Base-by-base conservation (phyloP, 768 basidiomycete species). In the Calocybe indica region DNA sequence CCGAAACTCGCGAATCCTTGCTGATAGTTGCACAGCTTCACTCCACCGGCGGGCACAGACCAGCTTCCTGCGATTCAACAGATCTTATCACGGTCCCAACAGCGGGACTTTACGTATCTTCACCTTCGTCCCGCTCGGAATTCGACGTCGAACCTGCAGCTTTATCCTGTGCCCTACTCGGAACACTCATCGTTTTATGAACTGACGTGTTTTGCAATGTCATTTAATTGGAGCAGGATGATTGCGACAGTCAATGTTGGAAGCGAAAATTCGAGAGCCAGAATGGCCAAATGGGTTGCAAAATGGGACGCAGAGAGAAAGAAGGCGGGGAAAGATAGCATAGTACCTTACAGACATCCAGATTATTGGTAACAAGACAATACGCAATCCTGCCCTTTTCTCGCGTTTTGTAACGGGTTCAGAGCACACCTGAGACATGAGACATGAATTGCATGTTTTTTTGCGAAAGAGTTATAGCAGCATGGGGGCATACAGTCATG, bases 101-200 rank as follows among this genome's bases (percentile, higher is more conserved):
- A 78, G 46, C 74, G 75, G 51, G 70, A 74, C 12, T 98, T 90
- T 68, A 83, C 83, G 3, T 75, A 80, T 46, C 67, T 80, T 14
- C 76, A 87, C 60, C 72, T 95, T 11, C 78, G 74, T 37, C 77
- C 82, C 14, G 79, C 76, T 57, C 77, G 80, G 38, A 88, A 88
- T 50, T 89, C 91, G 8, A 85, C 84, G 11, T 54, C 79, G 11
- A 65, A 70, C 31, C 63, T 88, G 39, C 85, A 85, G 66, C 69
- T 96, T 37, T 91, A 84, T 58, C 87, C 89, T 45, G 83, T 90
- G 46, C 88, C 84, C 7, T 98, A 98, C 61, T 97, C 93, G 5
- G 96, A 98, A 61, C 95, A 98, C 62, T 92, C 89, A 31, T 92
- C 89, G 32, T 97, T 97, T 66, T 90, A 89, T 57, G 95, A 98